These are phyloP conservation scores for Blastocladiella emersonii DNA, from an alignment of 371 early-diverging fungal genomes.

Conservation along the genomic window DNA sequence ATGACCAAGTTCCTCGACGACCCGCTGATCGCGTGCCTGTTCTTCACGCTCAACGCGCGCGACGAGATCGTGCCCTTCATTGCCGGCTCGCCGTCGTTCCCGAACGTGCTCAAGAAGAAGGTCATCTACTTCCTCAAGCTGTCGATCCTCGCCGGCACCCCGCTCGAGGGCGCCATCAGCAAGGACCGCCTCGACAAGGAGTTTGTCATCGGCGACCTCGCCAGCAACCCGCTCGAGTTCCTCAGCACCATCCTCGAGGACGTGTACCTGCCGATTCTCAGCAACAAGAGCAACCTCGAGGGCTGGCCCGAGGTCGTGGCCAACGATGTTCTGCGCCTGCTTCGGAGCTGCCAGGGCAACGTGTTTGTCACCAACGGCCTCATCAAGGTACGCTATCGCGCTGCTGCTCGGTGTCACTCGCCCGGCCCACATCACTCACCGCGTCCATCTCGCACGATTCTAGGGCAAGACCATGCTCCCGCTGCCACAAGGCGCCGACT, in stretches of 20 bases:
- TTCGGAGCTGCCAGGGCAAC: conserved; percentile 35
- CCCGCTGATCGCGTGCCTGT: background rate
- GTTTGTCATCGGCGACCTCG: conserved; percentile 33
- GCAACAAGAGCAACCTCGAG: conserved; percentile 38
- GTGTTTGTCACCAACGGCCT: conserved; percentile 42
- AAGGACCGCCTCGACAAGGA: conserved; percentile 28
- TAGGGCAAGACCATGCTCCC: conserved; percentile 47
- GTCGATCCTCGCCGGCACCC: background rate
- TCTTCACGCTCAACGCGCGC: conserved; percentile 30
- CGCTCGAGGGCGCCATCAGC: background rate
- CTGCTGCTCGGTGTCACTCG: background rate
- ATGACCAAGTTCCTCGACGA: conserved; percentile 33
- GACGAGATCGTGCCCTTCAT: conserved; percentile 3
- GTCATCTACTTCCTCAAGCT: conserved; percentile 36
- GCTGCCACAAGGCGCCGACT: conserved; percentile 31
- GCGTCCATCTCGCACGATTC: no score
- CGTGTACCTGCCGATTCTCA: conserved; percentile 36
- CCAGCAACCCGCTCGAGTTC: conserved; percentile 35
- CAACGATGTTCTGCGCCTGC: conserved; percentile 35
- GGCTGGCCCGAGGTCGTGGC: conserved; percentile 47
- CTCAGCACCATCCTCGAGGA: conserved; percentile 34
- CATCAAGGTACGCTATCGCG: conserved; percentile 29
- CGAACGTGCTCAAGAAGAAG: conserved; percentile 28
- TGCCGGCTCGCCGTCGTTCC: conserved; percentile 17
- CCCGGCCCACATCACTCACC: background rate